Percentiles rank a stretch among this genome's conserved stretches.
Evolutionary conservation across 1,284 basidiomycete species (phyloP).

Genomic region (Veloporphyrellus conicus): DNA sequence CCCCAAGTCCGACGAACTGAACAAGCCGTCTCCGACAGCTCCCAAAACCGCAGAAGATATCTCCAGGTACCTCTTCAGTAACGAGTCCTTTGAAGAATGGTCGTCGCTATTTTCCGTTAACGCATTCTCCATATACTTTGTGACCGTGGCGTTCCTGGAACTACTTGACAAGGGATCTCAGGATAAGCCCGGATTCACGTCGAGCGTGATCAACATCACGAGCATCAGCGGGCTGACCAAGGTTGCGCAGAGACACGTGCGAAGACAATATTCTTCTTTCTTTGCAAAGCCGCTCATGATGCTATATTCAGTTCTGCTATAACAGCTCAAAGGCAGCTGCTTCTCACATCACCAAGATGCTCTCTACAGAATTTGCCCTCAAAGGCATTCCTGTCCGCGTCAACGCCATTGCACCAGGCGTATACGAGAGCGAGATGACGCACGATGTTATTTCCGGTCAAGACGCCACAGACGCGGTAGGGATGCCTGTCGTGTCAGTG

Average conservation of each 20-base stretch:
- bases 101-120: conserved; percentile 58
- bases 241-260: conserved; percentile 68
- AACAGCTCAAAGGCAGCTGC: conserved; percentile 75
- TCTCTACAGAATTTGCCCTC: conserved; percentile 70
- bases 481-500: conserved; percentile 52
- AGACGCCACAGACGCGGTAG: conserved; percentile 47
- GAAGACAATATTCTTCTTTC: conserved; percentile 22
- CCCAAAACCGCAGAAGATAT: conserved; percentile 58
- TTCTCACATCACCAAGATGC: conserved; percentile 67
- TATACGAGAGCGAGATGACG: conserved; percentile 76
- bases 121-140: conserved; percentile 68
- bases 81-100: conserved; percentile 64
- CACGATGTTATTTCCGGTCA: conserved; percentile 45
- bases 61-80: conserved; percentile 61
- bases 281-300: neutral
- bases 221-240: conserved; percentile 70
- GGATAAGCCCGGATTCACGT: conserved; percentile 52
- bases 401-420: conserved; percentile 65
- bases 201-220: conserved; percentile 70
- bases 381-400: conserved; percentile 66
- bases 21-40: conserved; percentile 51
- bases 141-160: conserved; percentile 70
- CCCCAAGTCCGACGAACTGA: conserved; percentile 56
- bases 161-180: conserved; percentile 67
- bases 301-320: conserved; percentile 59